phyloP scores from a whole-genome alignment of 2,329 filamentous ascomycete species.

The Magnaporthiopsis incrustans region DNA sequence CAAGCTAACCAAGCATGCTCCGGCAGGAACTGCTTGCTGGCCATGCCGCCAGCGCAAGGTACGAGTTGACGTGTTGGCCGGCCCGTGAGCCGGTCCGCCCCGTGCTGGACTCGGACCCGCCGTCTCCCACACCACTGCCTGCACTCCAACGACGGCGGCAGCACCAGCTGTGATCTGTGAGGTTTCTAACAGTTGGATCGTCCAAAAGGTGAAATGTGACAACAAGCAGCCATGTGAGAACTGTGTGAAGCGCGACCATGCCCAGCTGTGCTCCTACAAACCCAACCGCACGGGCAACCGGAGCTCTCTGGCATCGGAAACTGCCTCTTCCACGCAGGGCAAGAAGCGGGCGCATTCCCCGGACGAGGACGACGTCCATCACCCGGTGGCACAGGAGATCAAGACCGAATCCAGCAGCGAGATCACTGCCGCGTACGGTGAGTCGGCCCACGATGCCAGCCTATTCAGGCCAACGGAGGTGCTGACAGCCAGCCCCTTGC shows the following conservation, averaged over 20 bases:
- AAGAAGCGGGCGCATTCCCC: slow-evolving; percentile 38
- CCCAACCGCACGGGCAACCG: slow-evolving; percentile 42
- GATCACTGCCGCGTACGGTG: slow-evolving; percentile 23
- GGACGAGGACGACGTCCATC: slow-evolving; percentile 28
- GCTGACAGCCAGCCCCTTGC: neutral
- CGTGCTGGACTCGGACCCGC: neutral
- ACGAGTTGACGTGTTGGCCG: slow-evolving; percentile 35
- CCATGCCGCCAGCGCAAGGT: slow-evolving; percentile 61
- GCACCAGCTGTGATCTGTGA: neutral
- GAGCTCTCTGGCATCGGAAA: slow-evolving; percentile 21
- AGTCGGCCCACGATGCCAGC: slow-evolving; percentile 1
- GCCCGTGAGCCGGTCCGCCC: neutral
- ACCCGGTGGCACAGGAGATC: slow-evolving; percentile 12
- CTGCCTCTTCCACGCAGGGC: slow-evolving; percentile 16
- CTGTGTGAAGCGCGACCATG: slow-evolving; percentile 58
- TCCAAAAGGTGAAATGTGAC: slow-evolving; percentile 56
- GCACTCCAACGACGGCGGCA: neutral
- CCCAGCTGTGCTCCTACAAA: slow-evolving; percentile 58
- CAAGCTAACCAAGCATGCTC: neutral
- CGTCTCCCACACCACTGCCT: neutral
- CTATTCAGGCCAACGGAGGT: neutral
- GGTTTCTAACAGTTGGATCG: neutral
- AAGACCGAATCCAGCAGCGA: slow-evolving; percentile 21
- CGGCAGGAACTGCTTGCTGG: slow-evolving; percentile 54
- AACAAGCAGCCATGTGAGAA: slow-evolving; percentile 63